Conservation (phyloP, 768 basidiomycete species). For the Tricholoma bakamatsutake region DNA sequence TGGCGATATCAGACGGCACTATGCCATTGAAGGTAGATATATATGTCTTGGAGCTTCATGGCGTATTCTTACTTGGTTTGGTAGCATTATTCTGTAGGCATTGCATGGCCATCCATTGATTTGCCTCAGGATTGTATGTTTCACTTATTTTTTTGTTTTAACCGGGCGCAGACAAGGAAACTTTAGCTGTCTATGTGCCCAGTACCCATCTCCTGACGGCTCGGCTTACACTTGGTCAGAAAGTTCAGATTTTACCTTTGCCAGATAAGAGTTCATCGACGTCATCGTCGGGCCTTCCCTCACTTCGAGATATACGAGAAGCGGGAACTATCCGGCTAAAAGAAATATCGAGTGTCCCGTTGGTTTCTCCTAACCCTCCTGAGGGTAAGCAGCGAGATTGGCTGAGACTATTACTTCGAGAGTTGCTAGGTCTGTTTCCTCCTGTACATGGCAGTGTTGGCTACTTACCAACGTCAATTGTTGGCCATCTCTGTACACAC, state of each 20-base stretch:
- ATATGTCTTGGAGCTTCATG: not conserved
- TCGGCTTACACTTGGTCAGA: slow-evolving; percentile 41
- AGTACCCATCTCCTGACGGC: slow-evolving; percentile 58
- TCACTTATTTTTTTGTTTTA: slow-evolving; percentile 8
- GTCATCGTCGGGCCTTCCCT: slow-evolving; percentile 40
- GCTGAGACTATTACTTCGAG: slow-evolving; percentile 61
- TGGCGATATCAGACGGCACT: slow-evolving; percentile 42
- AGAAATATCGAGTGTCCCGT: slow-evolving; percentile 31
- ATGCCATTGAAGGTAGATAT: slow-evolving; percentile 21
- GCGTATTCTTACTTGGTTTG: slow-evolving; percentile 10
- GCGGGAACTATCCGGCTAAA: slow-evolving; percentile 48
- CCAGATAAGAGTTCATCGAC: slow-evolving; percentile 31
- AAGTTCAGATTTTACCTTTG: slow-evolving; percentile 45
- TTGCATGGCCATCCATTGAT: slow-evolving; percentile 72
- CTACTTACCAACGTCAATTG: slow-evolving; percentile 7
- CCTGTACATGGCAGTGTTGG: not conserved
- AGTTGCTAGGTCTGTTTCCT: slow-evolving; percentile 52
- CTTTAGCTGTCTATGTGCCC: slow-evolving; percentile 50
- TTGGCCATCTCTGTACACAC: slow-evolving; percentile 3
- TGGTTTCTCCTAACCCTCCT: slow-evolving; percentile 13
- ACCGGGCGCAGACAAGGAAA: slow-evolving; percentile 7
- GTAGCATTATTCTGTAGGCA: slow-evolving; percentile 62
- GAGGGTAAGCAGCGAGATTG: slow-evolving; percentile 49
- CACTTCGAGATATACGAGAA: slow-evolving; percentile 42
- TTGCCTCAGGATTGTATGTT: slow-evolving; percentile 52